These are phyloP conservation scores for Trichoderma hamatum DNA, from an alignment of 2,329 filamentous ascomycete species.

Conservation along the genomic window DNA sequence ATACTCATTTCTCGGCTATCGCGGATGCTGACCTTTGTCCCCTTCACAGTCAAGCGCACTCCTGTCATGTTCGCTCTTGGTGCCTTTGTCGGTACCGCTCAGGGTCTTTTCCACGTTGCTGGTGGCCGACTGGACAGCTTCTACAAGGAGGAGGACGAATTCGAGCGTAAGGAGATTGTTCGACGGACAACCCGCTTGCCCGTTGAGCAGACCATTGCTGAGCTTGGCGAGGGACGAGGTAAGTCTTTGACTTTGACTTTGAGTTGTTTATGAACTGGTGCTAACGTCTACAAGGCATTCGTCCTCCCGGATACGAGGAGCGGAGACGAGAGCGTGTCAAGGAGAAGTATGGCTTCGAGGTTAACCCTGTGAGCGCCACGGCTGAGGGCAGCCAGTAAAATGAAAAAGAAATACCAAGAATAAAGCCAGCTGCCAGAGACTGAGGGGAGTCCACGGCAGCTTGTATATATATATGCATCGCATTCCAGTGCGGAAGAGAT, in stretches of 20 bases:
- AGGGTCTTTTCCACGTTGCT: conserved; percentile 70
- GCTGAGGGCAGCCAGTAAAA: conserved; percentile 48
- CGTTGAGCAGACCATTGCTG: conserved; percentile 75
- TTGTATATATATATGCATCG: conserved; percentile 45
- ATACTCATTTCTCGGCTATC: background rate
- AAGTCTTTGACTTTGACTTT: conserved; percentile 36
- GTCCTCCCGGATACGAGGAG: conserved; percentile 81
- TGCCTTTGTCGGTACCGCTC: conserved; percentile 54
- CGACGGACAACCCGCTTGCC: conserved; percentile 75
- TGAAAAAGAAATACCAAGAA: background rate
- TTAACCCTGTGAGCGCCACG: conserved; percentile 65
- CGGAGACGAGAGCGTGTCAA: conserved; percentile 78
- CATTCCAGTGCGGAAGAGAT: conserved; percentile 40
- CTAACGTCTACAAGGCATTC: conserved; percentile 63
- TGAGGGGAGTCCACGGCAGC: conserved; percentile 31
- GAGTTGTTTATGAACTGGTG: background rate
- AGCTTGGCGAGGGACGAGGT: conserved; percentile 89
- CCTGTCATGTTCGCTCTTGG: conserved; percentile 72
- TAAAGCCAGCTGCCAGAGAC: conserved; percentile 32
- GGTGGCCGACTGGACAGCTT: conserved; percentile 60
- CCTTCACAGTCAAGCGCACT: conserved; percentile 53
- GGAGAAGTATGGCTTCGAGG: conserved; percentile 85
- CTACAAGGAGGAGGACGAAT: conserved; percentile 67
- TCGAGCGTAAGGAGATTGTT: conserved; percentile 73
- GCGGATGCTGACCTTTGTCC: background rate